Conservation (phyloP, 1,284 basidiomycete species). For the Rhodotorula mucilaginosa region DNA sequence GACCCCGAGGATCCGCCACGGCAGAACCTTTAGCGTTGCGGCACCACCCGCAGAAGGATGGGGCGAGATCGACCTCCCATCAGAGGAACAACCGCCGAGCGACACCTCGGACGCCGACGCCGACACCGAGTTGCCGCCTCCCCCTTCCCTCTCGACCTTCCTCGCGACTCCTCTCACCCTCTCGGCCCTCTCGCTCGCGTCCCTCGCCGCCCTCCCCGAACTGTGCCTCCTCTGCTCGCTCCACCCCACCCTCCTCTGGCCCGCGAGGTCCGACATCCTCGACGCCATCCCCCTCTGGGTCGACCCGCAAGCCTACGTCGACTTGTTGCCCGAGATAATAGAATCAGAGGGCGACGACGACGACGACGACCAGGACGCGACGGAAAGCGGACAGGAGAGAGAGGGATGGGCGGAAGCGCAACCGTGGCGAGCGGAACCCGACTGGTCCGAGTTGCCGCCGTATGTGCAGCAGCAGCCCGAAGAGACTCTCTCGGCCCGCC, state of each 20-base stretch:
- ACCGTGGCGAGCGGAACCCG: slow-evolving; percentile 19
- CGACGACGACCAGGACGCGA: slow-evolving; percentile 45
- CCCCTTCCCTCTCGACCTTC: slow-evolving; percentile 63
- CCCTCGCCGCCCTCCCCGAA: slow-evolving; percentile 60
- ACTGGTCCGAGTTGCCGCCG: slow-evolving; percentile 24
- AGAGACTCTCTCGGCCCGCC: background rate
- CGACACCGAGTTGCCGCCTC: slow-evolving; percentile 26
- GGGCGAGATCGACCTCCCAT: slow-evolving; percentile 26
- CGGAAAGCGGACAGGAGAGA: slow-evolving; percentile 40
- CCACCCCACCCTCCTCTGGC: slow-evolving; percentile 63
- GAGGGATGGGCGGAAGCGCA: slow-evolving; percentile 54
- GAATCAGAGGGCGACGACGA: slow-evolving; percentile 41
- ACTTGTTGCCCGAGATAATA: slow-evolving; percentile 60
- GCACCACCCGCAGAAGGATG: slow-evolving; percentile 21
- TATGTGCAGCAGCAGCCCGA: background rate
- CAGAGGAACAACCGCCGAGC: background rate
- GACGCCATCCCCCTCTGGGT: slow-evolving; percentile 70
- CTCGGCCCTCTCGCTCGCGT: slow-evolving; percentile 65
- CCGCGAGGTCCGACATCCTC: slow-evolving; percentile 66
- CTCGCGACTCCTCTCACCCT: slow-evolving; percentile 61
- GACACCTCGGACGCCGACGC: slow-evolving; percentile 3
- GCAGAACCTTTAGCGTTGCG: background rate
- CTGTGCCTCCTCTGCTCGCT: slow-evolving; percentile 61
- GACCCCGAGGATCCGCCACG: background rate
- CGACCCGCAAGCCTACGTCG: slow-evolving; percentile 61